Base-by-base conservation (phyloP, 1,139 yeast species). In the Suhomyces choctaworum region DNA sequence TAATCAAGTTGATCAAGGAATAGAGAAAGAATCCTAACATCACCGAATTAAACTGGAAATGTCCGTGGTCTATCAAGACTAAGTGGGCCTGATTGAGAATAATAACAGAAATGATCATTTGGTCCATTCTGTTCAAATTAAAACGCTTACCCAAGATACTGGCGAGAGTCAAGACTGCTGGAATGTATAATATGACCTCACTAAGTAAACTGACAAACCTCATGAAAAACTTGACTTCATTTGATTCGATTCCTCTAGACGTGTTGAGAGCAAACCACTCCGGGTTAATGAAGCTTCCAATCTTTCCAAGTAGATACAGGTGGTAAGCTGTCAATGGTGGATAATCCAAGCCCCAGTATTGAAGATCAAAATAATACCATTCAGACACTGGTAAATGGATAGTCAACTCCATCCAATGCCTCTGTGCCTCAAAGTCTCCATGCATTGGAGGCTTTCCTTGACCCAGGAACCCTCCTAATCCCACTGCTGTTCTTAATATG, bases 341-440 rank as follows among this genome's bases (percentile, higher is more conserved):
- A 58, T 92, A 94, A 59, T 94, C 98, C 30, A 94, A 70, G 1
- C 97, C 97, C 98, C 98, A 92, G 65, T 92, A 89, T 48, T 81
- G 80, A 31, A 88, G 68, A 55, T 92, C 97, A 58, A 80, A 88
- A 62, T 75, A 85, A 56, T 92, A 92, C 98, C 98, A 94, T 44
- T 83, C 53, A 1, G 66, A 60, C 2, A 87, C 61, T 0, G 96
- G 95, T 35, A 90, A 58, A 47, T 81, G 78, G 27, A 72, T 78
- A 0, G 98, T 90, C 39, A 92, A 68, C 58, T 94, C 98, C 78
- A 92, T 76, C 98, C 98, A 92, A 57, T 92, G 98, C 46, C 98
- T 73, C 58, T 94, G 98, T 0, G 98, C 97, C 60, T 94, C 99
- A 55, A 92, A 92, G 57, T 92, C 98, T 4, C 98, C 98, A 64